phyloP scores from a whole-genome alignment of 768 basidiomycete genomes.

The Boletus eberwhitei region DNA sequence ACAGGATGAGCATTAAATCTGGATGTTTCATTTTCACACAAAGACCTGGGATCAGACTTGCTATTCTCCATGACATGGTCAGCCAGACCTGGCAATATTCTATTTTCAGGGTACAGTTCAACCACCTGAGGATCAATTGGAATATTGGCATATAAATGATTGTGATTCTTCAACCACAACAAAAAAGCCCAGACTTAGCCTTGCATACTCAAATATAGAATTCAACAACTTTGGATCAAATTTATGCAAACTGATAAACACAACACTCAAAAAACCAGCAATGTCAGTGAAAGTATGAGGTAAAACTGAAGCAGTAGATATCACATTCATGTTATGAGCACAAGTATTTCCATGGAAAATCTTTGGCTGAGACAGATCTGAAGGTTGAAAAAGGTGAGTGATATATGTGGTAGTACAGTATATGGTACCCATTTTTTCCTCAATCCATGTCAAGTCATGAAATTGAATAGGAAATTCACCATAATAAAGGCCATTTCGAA shows the following conservation, averaged over 20 bases:
- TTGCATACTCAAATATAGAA: neutral
- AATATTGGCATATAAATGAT: neutral
- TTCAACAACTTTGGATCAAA: neutral
- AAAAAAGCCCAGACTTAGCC: neutral
- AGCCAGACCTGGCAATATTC: too few relatives aligned
- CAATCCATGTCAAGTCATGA: neutral
- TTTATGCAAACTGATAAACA: conserved; percentile 31
- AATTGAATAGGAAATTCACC: neutral
- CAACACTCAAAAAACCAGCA: conserved; percentile 21
- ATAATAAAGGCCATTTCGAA: neutral
- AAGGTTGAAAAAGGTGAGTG: conserved; percentile 24
- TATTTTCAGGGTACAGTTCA: too few relatives aligned
- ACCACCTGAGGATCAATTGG: neutral
- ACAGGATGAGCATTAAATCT: too few relatives aligned
- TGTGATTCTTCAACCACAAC: neutral
- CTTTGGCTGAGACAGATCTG: conserved; percentile 18
- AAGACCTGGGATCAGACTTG: too few relatives aligned
- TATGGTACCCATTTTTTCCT: conserved; percentile 27
- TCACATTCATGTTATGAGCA: conserved; percentile 33
- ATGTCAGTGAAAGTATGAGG: conserved; percentile 28
- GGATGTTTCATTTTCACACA: too few relatives aligned
- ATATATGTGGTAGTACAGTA: conserved; percentile 29
- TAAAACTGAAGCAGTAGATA: conserved; percentile 26
- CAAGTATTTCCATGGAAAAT: conserved; percentile 35
- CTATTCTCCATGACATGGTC: too few relatives aligned